Conservation (phyloP, 106 monocot species). For the Dioscorea zingiberensis region DNA sequence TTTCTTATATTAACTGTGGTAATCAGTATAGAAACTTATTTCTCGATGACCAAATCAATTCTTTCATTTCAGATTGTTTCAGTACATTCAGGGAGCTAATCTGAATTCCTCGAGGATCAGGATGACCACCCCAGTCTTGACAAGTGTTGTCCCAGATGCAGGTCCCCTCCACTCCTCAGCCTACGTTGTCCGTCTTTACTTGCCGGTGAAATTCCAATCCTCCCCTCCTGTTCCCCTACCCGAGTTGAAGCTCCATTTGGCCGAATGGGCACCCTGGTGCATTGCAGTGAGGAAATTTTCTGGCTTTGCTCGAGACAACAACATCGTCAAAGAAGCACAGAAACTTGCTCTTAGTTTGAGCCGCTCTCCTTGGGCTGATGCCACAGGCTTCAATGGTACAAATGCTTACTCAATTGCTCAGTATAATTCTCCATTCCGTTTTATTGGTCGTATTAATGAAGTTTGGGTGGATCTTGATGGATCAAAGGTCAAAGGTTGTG, state of each 20-base stretch:
- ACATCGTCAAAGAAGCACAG: constrained; percentile 67
- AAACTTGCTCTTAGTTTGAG: constrained; percentile 60
- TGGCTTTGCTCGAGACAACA: constrained; percentile 66
- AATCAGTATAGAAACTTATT: too few species aligned
- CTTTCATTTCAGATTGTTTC: constrained; percentile 56
- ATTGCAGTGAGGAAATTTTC: constrained; percentile 73
- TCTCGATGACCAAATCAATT: too few species aligned
- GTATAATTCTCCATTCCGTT: constrained; percentile 62
- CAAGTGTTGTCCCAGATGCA: constrained; percentile 71
- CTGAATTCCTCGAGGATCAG: constrained; percentile 62
- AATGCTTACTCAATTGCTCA: constrained; percentile 77
- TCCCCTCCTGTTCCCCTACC: constrained; percentile 75
- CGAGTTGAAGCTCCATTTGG: constrained; percentile 57
- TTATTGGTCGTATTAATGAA: constrained; percentile 67
- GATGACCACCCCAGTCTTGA: constrained; percentile 73
- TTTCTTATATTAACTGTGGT: too few species aligned
- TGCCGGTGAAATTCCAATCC: constrained; percentile 60
- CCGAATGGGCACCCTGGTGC: constrained; percentile 49
- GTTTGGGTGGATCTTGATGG: constrained; percentile 66
- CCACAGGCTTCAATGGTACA: constrained; percentile 25
- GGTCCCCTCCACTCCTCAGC: constrained; percentile 82
- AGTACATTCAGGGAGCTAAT: constrained; percentile 82
- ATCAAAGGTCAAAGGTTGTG: constrained; percentile 30
- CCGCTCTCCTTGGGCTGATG: constrained; percentile 55
- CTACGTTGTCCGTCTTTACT: constrained; percentile 49